These are phyloP conservation scores for Brettanomyces custersianus DNA, from an alignment of 805 yeast species.

Conservation along the genomic window DNA sequence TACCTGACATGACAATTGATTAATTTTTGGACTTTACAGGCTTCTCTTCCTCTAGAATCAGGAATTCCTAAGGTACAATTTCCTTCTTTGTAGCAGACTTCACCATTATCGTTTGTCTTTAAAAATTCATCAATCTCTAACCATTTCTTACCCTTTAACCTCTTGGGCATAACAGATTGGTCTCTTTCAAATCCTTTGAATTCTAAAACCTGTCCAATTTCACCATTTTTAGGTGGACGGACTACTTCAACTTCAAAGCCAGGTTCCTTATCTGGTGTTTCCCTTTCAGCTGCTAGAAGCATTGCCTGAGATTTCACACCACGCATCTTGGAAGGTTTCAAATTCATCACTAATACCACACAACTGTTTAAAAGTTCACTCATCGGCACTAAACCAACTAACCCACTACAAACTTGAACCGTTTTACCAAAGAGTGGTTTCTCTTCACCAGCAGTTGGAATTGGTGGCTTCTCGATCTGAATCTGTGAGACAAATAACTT, in stretches of 20 bases:
- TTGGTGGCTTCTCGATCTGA: slow-evolving; percentile 14
- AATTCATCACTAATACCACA: slow-evolving; percentile 48
- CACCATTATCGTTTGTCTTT: slow-evolving; percentile 23
- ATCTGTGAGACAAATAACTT: slow-evolving; percentile 49
- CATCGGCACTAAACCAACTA: slow-evolving; percentile 35
- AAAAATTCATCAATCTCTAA: slow-evolving; percentile 22
- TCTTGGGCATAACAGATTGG: slow-evolving; percentile 10
- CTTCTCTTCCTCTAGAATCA: neutral
- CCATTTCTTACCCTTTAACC: slow-evolving; percentile 29
- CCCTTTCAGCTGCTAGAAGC: slow-evolving; percentile 46
- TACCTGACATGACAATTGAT: slow-evolving; percentile 6
- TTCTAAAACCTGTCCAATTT: slow-evolving; percentile 30
- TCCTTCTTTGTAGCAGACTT: slow-evolving; percentile 20
- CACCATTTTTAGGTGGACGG: slow-evolving; percentile 30
- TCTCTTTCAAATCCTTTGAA: slow-evolving; percentile 25
- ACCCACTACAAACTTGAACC: slow-evolving; percentile 49
- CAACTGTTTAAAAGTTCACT: slow-evolving; percentile 28
- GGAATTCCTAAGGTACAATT: slow-evolving; percentile 5
- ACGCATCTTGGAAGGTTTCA: slow-evolving; percentile 55
- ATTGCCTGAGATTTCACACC: slow-evolving; percentile 57
- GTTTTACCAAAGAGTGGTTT: slow-evolving; percentile 7
- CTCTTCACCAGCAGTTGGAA: slow-evolving; percentile 2
- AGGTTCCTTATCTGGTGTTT: slow-evolving; percentile 8
- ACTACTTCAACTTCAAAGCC: slow-evolving; percentile 27
- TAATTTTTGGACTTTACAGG: slow-evolving; percentile 4